Conservation (phyloP, 2,329 filamentous ascomycete species). For the Sarocladiaceae sp. region DNA sequence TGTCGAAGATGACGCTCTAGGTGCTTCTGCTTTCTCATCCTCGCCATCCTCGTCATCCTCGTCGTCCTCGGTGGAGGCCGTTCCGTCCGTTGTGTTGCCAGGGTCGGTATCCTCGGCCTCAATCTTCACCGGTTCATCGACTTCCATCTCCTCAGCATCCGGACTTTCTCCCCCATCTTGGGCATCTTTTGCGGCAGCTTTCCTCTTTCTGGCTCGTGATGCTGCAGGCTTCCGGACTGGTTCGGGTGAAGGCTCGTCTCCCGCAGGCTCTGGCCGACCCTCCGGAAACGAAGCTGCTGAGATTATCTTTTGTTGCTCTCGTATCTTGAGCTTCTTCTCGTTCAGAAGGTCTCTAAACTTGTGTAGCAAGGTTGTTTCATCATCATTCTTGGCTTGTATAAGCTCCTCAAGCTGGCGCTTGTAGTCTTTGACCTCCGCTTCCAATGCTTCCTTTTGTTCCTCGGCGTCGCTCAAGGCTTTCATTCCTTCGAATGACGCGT, state of each 20-base stretch:
- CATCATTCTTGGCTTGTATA: conserved; percentile 55
- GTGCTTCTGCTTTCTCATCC: conserved; percentile 21
- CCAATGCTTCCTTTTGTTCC: conserved; percentile 38
- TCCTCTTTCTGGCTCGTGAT: conserved; percentile 45
- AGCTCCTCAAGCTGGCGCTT: conserved; percentile 60
- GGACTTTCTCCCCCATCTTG: conserved; percentile 31
- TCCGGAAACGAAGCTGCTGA: conserved; percentile 32
- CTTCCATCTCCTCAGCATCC: conserved; percentile 46
- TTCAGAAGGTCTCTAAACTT: conserved; percentile 69
- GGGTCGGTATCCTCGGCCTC: conserved; percentile 33
- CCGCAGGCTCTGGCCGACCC: conserved; percentile 16
- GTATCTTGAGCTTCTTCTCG: conserved; percentile 73
- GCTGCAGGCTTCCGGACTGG: conserved; percentile 20
- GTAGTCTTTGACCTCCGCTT: conserved; percentile 51
- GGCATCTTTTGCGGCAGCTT: conserved; percentile 28
- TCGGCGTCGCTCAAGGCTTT: conserved; percentile 36
- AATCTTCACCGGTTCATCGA: conserved; percentile 30
- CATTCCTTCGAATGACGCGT: conserved; percentile 38
- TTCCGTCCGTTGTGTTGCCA: conserved; percentile 33
- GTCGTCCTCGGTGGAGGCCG: conserved; percentile 37
- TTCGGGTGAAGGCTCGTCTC: conserved; percentile 16
- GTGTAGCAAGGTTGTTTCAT: conserved; percentile 59
- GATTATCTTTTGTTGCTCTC: conserved; percentile 63
- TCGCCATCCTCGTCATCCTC: conserved; percentile 30
- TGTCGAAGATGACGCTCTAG: conserved; percentile 8